Conservation (phyloP, 805 yeast genomes). For the Teunomyces funiuensis region DNA sequence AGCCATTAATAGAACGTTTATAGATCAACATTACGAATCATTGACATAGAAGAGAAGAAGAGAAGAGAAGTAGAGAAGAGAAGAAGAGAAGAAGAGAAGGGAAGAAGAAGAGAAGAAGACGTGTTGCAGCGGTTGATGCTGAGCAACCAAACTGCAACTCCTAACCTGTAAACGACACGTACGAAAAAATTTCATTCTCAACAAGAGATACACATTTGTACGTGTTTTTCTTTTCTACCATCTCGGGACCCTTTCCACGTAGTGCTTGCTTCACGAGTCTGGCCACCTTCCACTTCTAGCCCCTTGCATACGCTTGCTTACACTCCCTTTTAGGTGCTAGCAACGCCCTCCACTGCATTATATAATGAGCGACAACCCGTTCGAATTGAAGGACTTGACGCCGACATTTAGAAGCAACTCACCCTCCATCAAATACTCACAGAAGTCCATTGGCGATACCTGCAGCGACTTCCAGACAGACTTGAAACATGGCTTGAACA, state of each 20-base stretch:
- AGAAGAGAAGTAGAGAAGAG: too few species aligned
- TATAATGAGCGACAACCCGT: slow-evolving; percentile 45
- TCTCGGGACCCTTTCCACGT: too few species aligned
- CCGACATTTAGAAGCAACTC: slow-evolving; percentile 29
- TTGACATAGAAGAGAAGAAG: too few species aligned
- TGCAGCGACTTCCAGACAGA: slow-evolving; percentile 63
- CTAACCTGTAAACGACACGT: slow-evolving; percentile 5
- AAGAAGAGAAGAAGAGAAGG: too few species aligned
- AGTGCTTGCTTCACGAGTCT: too few species aligned
- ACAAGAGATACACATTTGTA: neutral
- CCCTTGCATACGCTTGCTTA: too few species aligned
- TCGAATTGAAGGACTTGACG: slow-evolving; percentile 20
- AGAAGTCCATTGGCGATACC: slow-evolving; percentile 65
- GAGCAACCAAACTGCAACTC: slow-evolving; percentile 1
- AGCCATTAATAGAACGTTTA: neutral
- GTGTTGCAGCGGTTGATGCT: too few species aligned
- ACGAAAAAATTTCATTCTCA: slow-evolving; percentile 3
- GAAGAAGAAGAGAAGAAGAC: too few species aligned
- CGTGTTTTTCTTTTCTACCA: too few species aligned
- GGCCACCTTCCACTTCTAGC: too few species aligned
- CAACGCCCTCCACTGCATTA: slow-evolving; percentile 2
- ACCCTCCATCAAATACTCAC: slow-evolving; percentile 67
- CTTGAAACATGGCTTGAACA: slow-evolving; percentile 56
- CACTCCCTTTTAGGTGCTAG: too few species aligned
- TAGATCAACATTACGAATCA: too few species aligned